Evolutionary conservation across 352 stramenopile species (phyloP).

Genomic region (Globisporangium solare): DNA sequence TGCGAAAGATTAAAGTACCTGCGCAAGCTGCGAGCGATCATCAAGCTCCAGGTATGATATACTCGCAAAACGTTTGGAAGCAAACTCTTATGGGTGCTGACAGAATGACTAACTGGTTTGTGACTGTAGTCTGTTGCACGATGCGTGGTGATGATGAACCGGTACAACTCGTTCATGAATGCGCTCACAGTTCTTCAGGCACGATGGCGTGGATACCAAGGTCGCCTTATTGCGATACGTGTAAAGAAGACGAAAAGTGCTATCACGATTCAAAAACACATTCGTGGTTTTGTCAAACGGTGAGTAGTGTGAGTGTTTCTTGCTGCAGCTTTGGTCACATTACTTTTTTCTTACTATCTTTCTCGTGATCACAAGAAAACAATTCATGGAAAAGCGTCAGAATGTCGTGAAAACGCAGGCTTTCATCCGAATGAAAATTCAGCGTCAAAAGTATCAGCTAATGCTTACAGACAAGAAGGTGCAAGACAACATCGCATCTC

Average conservation of each 20-base stretch:
- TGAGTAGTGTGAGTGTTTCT: slow-evolving; percentile 12
- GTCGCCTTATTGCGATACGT: slow-evolving; percentile 42
- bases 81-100: neutral
- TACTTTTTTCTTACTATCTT: slow-evolving; percentile 1
- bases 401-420: slow-evolving; percentile 55
- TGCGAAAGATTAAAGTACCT: slow-evolving; percentile 51
- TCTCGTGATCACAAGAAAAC: slow-evolving; percentile 26
- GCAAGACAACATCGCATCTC: slow-evolving; percentile 52
- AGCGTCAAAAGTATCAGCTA: slow-evolving; percentile 49
- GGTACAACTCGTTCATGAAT: slow-evolving; percentile 56
- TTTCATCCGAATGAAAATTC: slow-evolving; percentile 59
- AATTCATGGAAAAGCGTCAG: slow-evolving; percentile 49
- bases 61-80: neutral
- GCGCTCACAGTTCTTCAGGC: slow-evolving; percentile 64
- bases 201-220: slow-evolving; percentile 71
- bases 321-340: neutral
- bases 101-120: slow-evolving; percentile 6
- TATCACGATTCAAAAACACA: slow-evolving; percentile 62
- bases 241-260: slow-evolving; percentile 55
- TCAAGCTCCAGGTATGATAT: slow-evolving; percentile 63
- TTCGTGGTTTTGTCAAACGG: slow-evolving; percentile 57
- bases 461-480: slow-evolving; percentile 49
- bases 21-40: slow-evolving; percentile 60
- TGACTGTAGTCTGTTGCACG: slow-evolving; percentile 63
- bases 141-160: slow-evolving; percentile 72